These are phyloP conservation scores for Claviceps humidiphila DNA, from an alignment of 2,329 filamentous ascomycete species.

Conservation along the genomic window DNA sequence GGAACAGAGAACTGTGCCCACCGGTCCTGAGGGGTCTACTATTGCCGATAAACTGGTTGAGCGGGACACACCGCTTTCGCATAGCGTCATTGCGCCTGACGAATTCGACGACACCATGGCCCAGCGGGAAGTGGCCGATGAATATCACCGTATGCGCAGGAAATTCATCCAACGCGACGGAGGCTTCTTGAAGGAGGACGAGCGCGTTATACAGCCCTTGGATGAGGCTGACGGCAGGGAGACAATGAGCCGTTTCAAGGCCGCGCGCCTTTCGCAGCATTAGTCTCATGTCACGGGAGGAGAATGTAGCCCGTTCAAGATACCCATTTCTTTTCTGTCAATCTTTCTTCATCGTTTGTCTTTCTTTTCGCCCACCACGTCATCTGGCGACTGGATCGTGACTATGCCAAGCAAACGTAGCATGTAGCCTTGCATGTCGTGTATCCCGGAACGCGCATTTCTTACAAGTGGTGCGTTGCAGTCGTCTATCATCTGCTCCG, in stretches of 20 bases:
- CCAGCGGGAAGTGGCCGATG: conserved; percentile 63
- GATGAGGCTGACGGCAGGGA: conserved; percentile 53
- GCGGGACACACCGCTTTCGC: conserved; percentile 24
- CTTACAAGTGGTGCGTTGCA: conserved; percentile 42
- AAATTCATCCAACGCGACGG: conserved; percentile 71
- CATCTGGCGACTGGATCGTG: not conserved
- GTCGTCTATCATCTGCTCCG: conserved; percentile 35
- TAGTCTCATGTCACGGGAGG: conserved; percentile 15
- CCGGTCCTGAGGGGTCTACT: conserved; percentile 38
- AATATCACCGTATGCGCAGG: conserved; percentile 75
- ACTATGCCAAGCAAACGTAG: conserved; percentile 3
- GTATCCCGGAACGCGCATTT: conserved; percentile 18
- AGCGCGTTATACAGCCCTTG: conserved; percentile 52
- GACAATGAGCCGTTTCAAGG: conserved; percentile 61
- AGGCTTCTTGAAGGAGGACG: conserved; percentile 63
- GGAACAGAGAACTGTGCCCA: conserved; percentile 26
- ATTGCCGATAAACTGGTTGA: conserved; percentile 49
- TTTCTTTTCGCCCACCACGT: too few relatives aligned
- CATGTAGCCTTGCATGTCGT: conserved; percentile 1
- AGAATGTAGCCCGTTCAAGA: not conserved
- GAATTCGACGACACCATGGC: conserved; percentile 59
- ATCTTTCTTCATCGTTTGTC: not conserved
- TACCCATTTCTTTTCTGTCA: not conserved
- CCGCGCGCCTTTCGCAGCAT: conserved; percentile 47
- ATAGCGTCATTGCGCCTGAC: conserved; percentile 31